phyloP scores from a whole-genome alignment of 2,329 filamentous ascomycete species.

The Colletotrichum godetiae region DNA sequence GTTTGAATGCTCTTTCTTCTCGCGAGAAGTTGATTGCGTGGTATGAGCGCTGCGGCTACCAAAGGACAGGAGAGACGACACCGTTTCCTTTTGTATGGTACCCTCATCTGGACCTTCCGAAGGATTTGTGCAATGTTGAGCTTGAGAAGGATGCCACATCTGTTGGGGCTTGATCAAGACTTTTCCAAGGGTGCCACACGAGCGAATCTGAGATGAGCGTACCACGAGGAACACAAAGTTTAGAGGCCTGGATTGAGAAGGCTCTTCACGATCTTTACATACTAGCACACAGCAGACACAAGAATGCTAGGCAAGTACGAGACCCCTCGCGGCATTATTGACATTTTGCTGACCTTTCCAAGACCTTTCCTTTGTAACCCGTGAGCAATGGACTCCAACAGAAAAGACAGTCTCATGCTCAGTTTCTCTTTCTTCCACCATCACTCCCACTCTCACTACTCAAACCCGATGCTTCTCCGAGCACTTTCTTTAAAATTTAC shows the following conservation, averaged over 20 bases:
- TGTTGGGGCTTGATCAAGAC: not conserved
- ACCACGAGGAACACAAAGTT: not conserved
- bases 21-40: constrained; percentile 48
- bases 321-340: not conserved
- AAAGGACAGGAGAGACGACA: constrained; percentile 45
- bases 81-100: constrained; percentile 45
- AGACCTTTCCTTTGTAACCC: not conserved
- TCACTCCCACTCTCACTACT: too few species aligned
- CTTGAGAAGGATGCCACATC: constrained; percentile 44
- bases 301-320: not conserved
- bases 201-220: not conserved
- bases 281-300: not conserved
- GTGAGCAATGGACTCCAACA: too few species aligned
- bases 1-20: constrained; percentile 47
- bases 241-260: not conserved
- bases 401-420: too few species aligned
- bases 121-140: constrained; percentile 49
- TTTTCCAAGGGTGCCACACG: not conserved
- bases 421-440: too few species aligned
- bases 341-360: not conserved
- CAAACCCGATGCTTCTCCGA: too few species aligned
- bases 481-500: too few species aligned
- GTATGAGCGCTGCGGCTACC: constrained; percentile 49
- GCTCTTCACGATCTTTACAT: not conserved
- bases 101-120: constrained; percentile 36